Percentiles rank a stretch among this genome's conserved stretches.
Conservation (phyloP, 164 flowering plant genomes). For the Magnolia changhungtana region DNA sequence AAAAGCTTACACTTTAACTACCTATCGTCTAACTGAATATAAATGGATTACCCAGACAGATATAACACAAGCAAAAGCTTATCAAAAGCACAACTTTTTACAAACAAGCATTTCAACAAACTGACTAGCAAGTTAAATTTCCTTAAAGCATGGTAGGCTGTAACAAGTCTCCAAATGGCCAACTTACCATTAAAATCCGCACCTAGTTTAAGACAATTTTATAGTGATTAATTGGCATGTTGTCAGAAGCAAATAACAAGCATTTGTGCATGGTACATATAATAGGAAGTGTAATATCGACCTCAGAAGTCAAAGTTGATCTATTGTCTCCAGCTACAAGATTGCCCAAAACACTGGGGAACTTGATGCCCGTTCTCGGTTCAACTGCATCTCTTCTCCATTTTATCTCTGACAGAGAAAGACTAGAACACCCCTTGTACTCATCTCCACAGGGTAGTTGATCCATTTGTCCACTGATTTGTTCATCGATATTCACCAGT, state of each 20-base stretch:
- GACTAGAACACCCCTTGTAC: conserved; percentile 36
- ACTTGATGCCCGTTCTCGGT: conserved; percentile 86
- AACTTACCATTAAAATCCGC: too few species aligned
- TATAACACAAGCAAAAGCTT: too few species aligned
- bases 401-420: conserved; percentile 39
- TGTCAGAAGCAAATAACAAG: conserved; percentile 5
- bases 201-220: too few species aligned
- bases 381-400: conserved; percentile 56
- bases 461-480: conserved; percentile 34
- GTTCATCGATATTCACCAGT: conserved; percentile 35
- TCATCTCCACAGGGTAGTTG: conserved; percentile 49
- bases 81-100: too few species aligned
- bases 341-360: conserved; percentile 38
- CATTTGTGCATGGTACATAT: neutral
- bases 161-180: too few species aligned
- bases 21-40: too few species aligned
- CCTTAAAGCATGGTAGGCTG: too few species aligned
- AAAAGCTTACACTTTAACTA: too few species aligned
- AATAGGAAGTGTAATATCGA: conserved; percentile 13
- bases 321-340: conserved; percentile 24
- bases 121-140: too few species aligned
- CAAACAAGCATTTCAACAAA: too few species aligned
- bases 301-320: conserved; percentile 55
- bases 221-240: too few species aligned
- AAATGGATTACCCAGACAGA: too few species aligned